Base-by-base conservation (phyloP, 129 eudicot species). In the Helichrysum umbraculigerum region DNA sequence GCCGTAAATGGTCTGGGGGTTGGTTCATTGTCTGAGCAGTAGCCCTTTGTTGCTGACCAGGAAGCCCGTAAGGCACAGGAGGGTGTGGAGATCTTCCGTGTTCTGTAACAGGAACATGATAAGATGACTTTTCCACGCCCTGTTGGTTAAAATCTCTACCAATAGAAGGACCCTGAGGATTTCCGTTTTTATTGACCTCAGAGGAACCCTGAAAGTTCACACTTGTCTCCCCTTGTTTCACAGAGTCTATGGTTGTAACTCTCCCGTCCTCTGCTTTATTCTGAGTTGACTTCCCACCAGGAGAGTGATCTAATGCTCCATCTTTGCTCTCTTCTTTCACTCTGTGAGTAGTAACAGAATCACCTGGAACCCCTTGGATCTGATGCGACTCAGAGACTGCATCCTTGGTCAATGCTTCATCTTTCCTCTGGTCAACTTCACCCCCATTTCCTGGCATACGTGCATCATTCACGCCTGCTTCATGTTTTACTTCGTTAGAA, bases 41-140 rank as follows among this genome's bases (percentile, higher is more conserved):
- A 52, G 84, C 80, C 64, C 84, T 74, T 34, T 68, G 91, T 54
- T 85, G 90, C 35, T 82, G 83, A 42, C 68, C 73, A 52, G 88
- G 75, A 60, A 75, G 73, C 62, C 84, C 85, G 67, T 72, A 81
- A 33, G 86, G 76, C 74, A 63, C 61, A 54, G 79, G 62, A 74
- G 83, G 82, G 10, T 60, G 77, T 57, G 79, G 79, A 57, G 80
- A 70, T 70, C 71, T 47, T 58, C 73, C 65, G 25, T 61, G 77
- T 15, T 77, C 88, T 5, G 3, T 44, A 12, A 44, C 16, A 44
- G 17, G 17, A 44, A 17, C 52, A 44, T 44, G 12, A 39, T 39
- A 39, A 39, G 44, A 39, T 39, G 12, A 66, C 32, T 74, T 73
- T 66, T 79, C 83, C 29, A 57, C 19, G 21, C 63, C 63, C 21